Base-by-base conservation (phyloP, 441 rosid genomes). In the Aleurites moluccanus region DNA sequence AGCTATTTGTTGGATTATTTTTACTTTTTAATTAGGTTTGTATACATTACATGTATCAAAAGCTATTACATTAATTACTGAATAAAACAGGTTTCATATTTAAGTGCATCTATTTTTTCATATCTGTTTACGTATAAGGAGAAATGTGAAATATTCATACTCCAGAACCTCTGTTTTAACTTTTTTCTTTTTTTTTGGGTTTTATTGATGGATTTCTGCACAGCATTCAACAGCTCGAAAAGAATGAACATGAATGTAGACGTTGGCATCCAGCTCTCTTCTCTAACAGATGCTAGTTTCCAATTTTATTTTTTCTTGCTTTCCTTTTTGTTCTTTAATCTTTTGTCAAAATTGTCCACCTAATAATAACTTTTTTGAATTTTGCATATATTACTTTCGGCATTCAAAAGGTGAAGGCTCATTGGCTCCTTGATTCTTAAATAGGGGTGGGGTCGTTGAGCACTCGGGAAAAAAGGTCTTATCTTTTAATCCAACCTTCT, bases 391-490 rank as follows among this genome's bases (percentile, higher is more conserved):
- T 49, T 62, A n/a, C 82, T 80, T 83, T 79, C 66, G 73, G 79
- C 74, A 67, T 60, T 35, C 57, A 67, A n/a, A n/a, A n/a, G n/a
- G n/a, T n/a, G n/a, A n/a, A n/a, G n/a, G n/a, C n/a, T n/a, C n/a
- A n/a, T n/a, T n/a, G n/a, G n/a, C n/a, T n/a, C n/a, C n/a, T n/a
- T n/a, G n/a, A n/a, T n/a, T n/a, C n/a, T n/a, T n/a, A n/a, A n/a
- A n/a, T n/a, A n/a, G n/a, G 75, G 72, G 38, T 35, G 38, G 63
- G 45, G n/a, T n/a, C n/a, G n/a, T 67, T 77, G 73, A 79, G 85
- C 83, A 86, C 85, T 63, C 25, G 72, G 40, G n/a, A n/a, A 80
- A 86, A 75, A 64, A 16, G 49, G 49, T 52, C 23, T 33, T n/a
- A 10, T 25, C 60, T 64, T 67, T 50, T 25, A 20, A 56, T 59